phyloP scores from a whole-genome alignment of 805 yeast genomes.

The Jamesozyma piceae region DNA sequence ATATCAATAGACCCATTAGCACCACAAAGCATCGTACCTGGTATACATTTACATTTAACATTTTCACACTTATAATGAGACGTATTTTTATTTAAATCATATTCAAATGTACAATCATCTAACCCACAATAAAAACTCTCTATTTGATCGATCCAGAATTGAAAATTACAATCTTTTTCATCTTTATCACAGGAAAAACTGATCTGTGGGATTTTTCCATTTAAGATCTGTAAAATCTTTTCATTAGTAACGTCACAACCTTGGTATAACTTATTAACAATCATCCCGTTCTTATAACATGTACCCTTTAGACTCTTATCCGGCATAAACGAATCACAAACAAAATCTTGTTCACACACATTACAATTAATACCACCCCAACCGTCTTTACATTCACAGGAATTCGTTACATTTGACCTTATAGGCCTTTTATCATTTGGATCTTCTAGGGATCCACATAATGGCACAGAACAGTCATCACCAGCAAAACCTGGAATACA shows the following conservation, averaged over 20 bases:
- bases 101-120: constrained; percentile 58
- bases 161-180: constrained; percentile 66
- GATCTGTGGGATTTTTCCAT: constrained; percentile 81
- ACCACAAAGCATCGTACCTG: constrained; percentile 91
- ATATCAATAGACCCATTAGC: constrained; percentile 89
- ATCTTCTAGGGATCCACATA: constrained; percentile 65
- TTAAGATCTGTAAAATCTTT: constrained; percentile 70
- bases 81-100: constrained; percentile 50
- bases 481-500: constrained; percentile 93
- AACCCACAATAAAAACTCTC: constrained; percentile 90
- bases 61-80: constrained; percentile 72
- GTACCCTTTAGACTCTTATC: constrained; percentile 69
- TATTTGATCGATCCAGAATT: constrained; percentile 86
- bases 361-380: constrained; percentile 96
- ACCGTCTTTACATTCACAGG: constrained; percentile 72
- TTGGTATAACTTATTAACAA: constrained; percentile 73
- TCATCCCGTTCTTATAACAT: constrained; percentile 76
- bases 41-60: constrained; percentile 81
- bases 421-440: constrained; percentile 48
- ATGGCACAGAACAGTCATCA: constrained; percentile 77
- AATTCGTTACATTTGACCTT: constrained; percentile 38
- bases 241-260: constrained; percentile 91
- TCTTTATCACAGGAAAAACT: constrained; percentile 80
- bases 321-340: constrained; percentile 84
- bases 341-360: constrained; percentile 61